Evolutionary conservation across 345 rosid species (phyloP).

Genomic region (Corymbia maculata): DNA sequence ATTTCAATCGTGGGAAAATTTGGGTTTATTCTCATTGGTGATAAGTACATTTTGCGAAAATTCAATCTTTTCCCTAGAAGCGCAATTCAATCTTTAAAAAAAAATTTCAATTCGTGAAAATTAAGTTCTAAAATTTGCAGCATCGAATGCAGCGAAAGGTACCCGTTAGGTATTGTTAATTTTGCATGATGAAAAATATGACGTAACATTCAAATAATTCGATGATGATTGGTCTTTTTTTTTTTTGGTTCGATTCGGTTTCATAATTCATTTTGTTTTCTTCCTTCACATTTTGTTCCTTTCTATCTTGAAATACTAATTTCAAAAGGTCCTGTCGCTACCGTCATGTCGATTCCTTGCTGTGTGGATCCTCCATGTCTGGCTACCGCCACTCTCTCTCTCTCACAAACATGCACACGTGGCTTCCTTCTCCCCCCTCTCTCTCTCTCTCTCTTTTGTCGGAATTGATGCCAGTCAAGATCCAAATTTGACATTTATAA

Average conservation of each 20-base stretch:
- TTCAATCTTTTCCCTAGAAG: background rate
- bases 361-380: background rate
- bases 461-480: background rate
- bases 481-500: background rate
- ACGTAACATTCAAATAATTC: background rate
- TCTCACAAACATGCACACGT: background rate
- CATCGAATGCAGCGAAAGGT: background rate
- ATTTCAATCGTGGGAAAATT: background rate
- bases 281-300: background rate
- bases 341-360: background rate
- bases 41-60: background rate
- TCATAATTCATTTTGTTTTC: background rate
- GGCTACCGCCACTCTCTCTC: background rate
- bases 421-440: background rate
- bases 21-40: background rate
- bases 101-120: background rate
- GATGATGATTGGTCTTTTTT: background rate
- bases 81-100: background rate
- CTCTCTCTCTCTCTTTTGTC: background rate
- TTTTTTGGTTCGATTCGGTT: background rate
- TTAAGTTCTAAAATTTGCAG: rapidly evolving
- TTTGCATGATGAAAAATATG: background rate
- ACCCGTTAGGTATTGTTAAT: background rate
- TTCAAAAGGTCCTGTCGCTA: background rate
- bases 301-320: background rate